Base-by-base conservation (phyloP, 768 basidiomycete species). In the Leucocoprinus birnbaumii region DNA sequence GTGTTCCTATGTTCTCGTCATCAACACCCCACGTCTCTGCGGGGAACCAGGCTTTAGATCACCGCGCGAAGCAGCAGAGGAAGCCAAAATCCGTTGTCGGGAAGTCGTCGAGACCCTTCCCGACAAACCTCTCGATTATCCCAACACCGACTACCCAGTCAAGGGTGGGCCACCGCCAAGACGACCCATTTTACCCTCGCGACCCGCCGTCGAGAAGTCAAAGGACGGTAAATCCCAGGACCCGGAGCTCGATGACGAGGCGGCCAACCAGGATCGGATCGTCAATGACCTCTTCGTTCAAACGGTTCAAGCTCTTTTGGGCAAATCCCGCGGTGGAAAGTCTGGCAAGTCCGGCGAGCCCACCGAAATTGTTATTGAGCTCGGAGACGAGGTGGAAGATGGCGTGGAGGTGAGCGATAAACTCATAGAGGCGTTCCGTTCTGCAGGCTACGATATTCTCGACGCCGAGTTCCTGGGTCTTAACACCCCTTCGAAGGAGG, bases 21-120 rank as follows among this genome's bases (percentile, higher is more conserved):
- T 98, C 55, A 90, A 98, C 68, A 97, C 96, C 0, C 95, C 97
- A 31, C 89, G 94, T 53, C 78, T 99, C 18, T 98, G 97, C 65
- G 84, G 86, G 56, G 88, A 96, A 62, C 94, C 94, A 16, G 91
- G 94, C 10, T 98, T 99, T 76, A 88, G 82, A 68, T 89, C 90
- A 53, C 82, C 76, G 27, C 78, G 78, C 45, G 86, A 90, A 59
- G 73, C 78, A 37, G 78, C 77, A 47, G 83, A 84, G 49, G 88
- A 91, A 61, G 77, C 85, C 10, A 71, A 79, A 62, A 86, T 94
- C 63, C 84, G 84, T 54, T 94, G 92, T 69, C 85, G 92, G 45
- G 84, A 92, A 69, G 78, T 94, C 59, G 76, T 93, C 55, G 68
- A 77, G 55, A 63, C 67, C 42, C 58, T 61, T 45, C 64, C 68